A percentile compares a stretch with the other conserved stretches of the same genome.
Evolutionary conservation across 1,284 basidiomycete species (phyloP).

Genomic region (Cystobasidium sp.): DNA sequence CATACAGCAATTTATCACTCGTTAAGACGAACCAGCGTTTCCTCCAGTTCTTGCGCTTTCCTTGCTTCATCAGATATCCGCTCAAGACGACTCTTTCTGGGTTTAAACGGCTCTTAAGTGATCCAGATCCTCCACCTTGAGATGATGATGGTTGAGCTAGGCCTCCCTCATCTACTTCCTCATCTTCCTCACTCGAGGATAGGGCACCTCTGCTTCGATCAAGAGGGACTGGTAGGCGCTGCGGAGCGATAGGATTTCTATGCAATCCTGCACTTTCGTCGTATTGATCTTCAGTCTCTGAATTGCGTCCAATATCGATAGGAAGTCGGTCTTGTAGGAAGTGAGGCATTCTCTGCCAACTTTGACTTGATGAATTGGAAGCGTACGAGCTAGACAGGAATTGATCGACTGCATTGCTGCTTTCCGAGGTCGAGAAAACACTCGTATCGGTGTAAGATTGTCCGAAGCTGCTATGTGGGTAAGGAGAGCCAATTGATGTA

Average conservation of each 20-base stretch:
- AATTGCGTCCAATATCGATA: slow-evolving; percentile 7
- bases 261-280: slow-evolving; percentile 21
- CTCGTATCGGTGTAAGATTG: slow-evolving; percentile 30
- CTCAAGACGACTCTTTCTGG: slow-evolving; percentile 74
- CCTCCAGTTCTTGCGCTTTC: slow-evolving; percentile 87
- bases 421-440: slow-evolving; percentile 22
- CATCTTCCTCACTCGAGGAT: slow-evolving; percentile 36
- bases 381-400: slow-evolving; percentile 29
- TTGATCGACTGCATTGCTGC: slow-evolving; percentile 30
- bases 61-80: slow-evolving; percentile 94
- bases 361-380: slow-evolving; percentile 21
- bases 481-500: not conserved
- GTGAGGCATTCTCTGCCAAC: not conserved
- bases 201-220: slow-evolving; percentile 4
- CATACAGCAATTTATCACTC: slow-evolving; percentile 56
- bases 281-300: slow-evolving; percentile 19
- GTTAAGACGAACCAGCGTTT: slow-evolving; percentile 66
- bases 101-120: slow-evolving; percentile 56
- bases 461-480: slow-evolving; percentile 9
- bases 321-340: slow-evolving; percentile 14
- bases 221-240: not conserved
- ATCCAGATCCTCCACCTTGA: slow-evolving; percentile 52
- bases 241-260: not conserved
- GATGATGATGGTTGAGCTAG: not conserved
- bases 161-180: slow-evolving; percentile 10